phyloP scores from a whole-genome alignment of 169 alveolate species.

The Theileria parva region DNA sequence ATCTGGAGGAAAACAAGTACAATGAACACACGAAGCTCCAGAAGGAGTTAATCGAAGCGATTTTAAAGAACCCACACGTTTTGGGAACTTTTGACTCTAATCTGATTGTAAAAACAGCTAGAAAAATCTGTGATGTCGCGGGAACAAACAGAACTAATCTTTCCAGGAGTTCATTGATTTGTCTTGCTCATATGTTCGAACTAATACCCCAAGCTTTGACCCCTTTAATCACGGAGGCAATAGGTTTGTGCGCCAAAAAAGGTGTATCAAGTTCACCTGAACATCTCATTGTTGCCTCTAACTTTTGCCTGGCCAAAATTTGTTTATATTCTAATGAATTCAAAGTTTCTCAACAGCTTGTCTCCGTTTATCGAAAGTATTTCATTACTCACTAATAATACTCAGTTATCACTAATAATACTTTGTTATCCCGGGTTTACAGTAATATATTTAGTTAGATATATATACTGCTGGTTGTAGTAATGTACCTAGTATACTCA shows the following conservation, averaged over 20 bases:
- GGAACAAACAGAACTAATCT: slow-evolving; percentile 50
- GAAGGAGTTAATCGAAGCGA: slow-evolving; percentile 32
- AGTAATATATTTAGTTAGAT: too few species aligned
- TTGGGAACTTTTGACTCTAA: slow-evolving; percentile 27
- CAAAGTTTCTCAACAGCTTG: slow-evolving; percentile 19
- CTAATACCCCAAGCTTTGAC: neutral
- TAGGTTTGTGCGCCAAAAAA: slow-evolving; percentile 34
- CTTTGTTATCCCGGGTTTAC: neutral
- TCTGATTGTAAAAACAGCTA: slow-evolving; percentile 24
- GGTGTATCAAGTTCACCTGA: slow-evolving; percentile 65
- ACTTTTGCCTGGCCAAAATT: slow-evolving; percentile 39
- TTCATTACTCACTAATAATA: neutral
- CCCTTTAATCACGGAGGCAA: slow-evolving; percentile 29
- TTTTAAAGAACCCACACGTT: slow-evolving; percentile 38
- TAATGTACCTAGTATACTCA: too few species aligned
- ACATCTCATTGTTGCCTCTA: slow-evolving; percentile 40
- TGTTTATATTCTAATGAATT: slow-evolving; percentile 31
- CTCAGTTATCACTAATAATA: neutral
- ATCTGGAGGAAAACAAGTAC: slow-evolving; percentile 36
- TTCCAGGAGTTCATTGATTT: slow-evolving; percentile 34
- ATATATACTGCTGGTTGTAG: too few species aligned
- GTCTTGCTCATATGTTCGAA: slow-evolving; percentile 50
- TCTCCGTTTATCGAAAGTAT: slow-evolving; percentile 24
- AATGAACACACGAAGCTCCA: slow-evolving; percentile 45
- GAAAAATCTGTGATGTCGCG: slow-evolving; percentile 34